A percentile compares a stretch with the other conserved stretches of the same genome.
phyloP scores from a whole-genome alignment of 495 filamentous ascomycete species.

The Neurospora terricola region DNA sequence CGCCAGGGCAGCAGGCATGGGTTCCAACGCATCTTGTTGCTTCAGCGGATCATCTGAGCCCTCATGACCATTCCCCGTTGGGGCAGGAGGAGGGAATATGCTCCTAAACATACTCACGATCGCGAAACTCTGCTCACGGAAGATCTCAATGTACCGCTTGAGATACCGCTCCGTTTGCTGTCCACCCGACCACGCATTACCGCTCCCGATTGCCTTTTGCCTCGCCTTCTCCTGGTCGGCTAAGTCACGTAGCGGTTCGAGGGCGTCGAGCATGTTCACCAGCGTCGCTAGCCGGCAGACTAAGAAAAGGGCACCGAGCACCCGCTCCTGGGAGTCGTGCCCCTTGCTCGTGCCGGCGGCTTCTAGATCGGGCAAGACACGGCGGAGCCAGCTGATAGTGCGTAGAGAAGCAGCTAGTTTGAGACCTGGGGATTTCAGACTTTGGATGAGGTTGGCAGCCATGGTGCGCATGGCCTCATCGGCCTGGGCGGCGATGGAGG shows the following conservation, averaged over 20 bases:
- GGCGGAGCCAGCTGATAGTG: conserved; percentile 82
- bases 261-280: conserved; percentile 66
- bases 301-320: conserved; percentile 74
- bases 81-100: conserved; percentile 58
- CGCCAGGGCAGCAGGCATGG: conserved; percentile 64
- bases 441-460: conserved; percentile 72
- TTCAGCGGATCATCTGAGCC: not conserved
- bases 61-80: not conserved
- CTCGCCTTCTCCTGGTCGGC: conserved; percentile 74
- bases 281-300: conserved; percentile 77
- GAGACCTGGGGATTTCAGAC: conserved; percentile 63
- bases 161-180: conserved; percentile 92
- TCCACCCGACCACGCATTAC: conserved; percentile 56
- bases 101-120: conserved; percentile 87
- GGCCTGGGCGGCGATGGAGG: conserved; percentile 63
- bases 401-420: conserved; percentile 88
- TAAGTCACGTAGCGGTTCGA: conserved; percentile 77
- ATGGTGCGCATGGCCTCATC: conserved; percentile 85
- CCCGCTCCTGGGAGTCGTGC: conserved; percentile 44
- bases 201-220: conserved; percentile 23
- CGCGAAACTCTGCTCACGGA: conserved; percentile 93
- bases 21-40: conserved; percentile 48
- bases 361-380: conserved; percentile 75
- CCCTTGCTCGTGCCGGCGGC: conserved; percentile 33
- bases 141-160: conserved; percentile 95